phyloP scores from a whole-genome alignment of 805 yeast genomes.

The Teunomyces stri region DNA sequence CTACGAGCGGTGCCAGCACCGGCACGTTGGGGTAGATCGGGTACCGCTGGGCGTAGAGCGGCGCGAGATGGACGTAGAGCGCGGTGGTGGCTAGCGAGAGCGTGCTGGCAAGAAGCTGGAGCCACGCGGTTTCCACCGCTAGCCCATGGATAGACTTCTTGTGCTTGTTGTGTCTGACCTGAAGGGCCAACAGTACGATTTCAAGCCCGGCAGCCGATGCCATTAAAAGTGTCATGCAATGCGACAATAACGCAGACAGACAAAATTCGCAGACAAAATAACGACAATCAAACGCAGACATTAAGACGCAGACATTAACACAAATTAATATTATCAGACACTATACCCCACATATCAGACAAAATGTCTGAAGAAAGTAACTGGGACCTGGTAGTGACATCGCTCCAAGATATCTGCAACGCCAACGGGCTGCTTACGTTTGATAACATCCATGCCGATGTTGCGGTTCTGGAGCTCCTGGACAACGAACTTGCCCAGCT shows the following conservation, averaged over 20 bases:
- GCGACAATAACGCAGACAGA: no score
- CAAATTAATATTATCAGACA: neutral
- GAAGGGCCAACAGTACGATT: slow-evolving; percentile 9
- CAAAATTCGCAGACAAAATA: no score
- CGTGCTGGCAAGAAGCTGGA: neutral
- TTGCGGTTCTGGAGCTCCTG: slow-evolving; percentile 26
- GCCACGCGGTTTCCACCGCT: slow-evolving; percentile 7
- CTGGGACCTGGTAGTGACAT: slow-evolving; percentile 68
- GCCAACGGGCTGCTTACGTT: slow-evolving; percentile 55
- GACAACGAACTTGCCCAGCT: slow-evolving; percentile 40
- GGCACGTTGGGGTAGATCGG: slow-evolving; percentile 29
- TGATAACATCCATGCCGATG: slow-evolving; percentile 36
- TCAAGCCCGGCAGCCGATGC: neutral
- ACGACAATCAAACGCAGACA: neutral
- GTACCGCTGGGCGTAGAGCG: slow-evolving; percentile 21
- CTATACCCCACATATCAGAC: neutral
- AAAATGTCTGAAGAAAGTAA: slow-evolving; percentile 43
- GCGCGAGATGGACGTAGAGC: neutral
- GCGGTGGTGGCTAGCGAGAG: slow-evolving; percentile 2
- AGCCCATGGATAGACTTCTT: slow-evolving; percentile 4
- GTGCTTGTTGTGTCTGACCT: slow-evolving; percentile 4
- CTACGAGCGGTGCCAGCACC: slow-evolving; percentile 16
- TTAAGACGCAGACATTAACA: neutral
- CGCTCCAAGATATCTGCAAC: slow-evolving; percentile 66
- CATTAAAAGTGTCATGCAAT: neutral